Evolutionary conservation across 768 basidiomycete species (phyloP).

Genomic region (Russula foetens): DNA sequence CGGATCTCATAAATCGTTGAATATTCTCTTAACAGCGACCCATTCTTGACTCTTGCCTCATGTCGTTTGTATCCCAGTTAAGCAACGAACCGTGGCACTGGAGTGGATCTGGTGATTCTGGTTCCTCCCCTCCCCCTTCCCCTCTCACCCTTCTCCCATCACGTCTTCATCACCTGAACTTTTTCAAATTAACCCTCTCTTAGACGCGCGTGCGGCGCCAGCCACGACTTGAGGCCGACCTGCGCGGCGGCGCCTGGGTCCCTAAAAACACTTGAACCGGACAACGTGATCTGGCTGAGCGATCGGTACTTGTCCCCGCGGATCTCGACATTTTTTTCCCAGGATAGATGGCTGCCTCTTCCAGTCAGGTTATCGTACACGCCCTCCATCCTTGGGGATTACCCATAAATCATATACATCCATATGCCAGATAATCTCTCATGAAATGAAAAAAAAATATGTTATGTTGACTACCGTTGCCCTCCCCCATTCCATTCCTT

Average conservation of each 20-base stretch:
- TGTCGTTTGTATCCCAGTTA: slow-evolving; percentile 4
- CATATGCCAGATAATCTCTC: no score
- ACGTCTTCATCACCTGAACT: neutral
- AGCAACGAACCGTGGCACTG: slow-evolving; percentile 5
- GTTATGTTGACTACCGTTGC: neutral
- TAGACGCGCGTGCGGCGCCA: slow-evolving; percentile 6
- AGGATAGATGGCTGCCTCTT: neutral
- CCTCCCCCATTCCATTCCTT: slow-evolving; percentile 4
- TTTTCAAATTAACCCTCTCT: slow-evolving; percentile 12
- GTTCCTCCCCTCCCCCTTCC: no score
- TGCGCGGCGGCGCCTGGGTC: slow-evolving; percentile 14
- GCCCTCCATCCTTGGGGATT: no score
- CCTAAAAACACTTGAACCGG: slow-evolving; percentile 10
- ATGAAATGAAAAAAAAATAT: no score
- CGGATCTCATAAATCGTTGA: neutral
- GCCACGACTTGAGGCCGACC: slow-evolving; percentile 15
- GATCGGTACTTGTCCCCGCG: slow-evolving; percentile 16
- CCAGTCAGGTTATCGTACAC: neutral
- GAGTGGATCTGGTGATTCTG: no score
- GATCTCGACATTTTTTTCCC: slow-evolving; percentile 17
- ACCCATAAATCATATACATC: no score
- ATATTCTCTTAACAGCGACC: neutral
- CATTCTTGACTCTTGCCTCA: slow-evolving; percentile 6
- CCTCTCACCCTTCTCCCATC: no score
- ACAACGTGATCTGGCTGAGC: slow-evolving; percentile 16